phyloP scores from a whole-genome alignment of 2,329 filamentous ascomycete genomes.

The Penicillium hesseltinei region DNA sequence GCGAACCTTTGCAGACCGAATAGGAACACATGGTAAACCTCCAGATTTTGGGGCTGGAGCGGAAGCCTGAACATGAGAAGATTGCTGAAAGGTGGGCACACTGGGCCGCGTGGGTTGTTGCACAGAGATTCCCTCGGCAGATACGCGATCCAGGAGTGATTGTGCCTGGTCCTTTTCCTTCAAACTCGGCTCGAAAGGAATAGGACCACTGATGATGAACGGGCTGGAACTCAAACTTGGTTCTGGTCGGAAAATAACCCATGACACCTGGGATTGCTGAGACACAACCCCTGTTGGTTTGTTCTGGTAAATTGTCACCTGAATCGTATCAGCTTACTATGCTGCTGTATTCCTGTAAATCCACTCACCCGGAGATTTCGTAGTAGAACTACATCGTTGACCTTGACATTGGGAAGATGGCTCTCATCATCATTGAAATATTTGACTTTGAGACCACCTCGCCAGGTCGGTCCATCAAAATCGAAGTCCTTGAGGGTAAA shows the following conservation, averaged over 20 bases:
- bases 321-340: slow-evolving; percentile 1
- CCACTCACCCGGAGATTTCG: slow-evolving; percentile 54
- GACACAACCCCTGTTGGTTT: slow-evolving; percentile 28
- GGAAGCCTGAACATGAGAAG: slow-evolving; percentile 13
- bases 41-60: slow-evolving; percentile 2
- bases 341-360: not conserved
- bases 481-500: slow-evolving; percentile 60
- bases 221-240: slow-evolving; percentile 19
- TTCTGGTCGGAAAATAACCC: slow-evolving; percentile 37
- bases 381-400: slow-evolving; percentile 65
- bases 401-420: slow-evolving; percentile 45
- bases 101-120: slow-evolving; percentile 1
- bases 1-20: slow-evolving; percentile 60
- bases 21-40: slow-evolving; percentile 51
- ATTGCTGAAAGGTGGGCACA: not conserved
- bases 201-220: slow-evolving; percentile 30
- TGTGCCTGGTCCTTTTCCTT: slow-evolving; percentile 32
- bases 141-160: slow-evolving; percentile 26
- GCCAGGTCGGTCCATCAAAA: slow-evolving; percentile 45
- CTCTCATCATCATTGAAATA: slow-evolving; percentile 57
- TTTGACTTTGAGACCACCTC: slow-evolving; percentile 49
- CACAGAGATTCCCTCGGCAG: not conserved
- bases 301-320: slow-evolving; percentile 24
- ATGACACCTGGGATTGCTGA: slow-evolving; percentile 29
- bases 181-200: slow-evolving; percentile 25